Evolutionary conservation across 148 eudicot genomes (phyloP), one percentile per base, ranked within the genome.

Genomic region (Pharnaceum exiguum): DNA sequence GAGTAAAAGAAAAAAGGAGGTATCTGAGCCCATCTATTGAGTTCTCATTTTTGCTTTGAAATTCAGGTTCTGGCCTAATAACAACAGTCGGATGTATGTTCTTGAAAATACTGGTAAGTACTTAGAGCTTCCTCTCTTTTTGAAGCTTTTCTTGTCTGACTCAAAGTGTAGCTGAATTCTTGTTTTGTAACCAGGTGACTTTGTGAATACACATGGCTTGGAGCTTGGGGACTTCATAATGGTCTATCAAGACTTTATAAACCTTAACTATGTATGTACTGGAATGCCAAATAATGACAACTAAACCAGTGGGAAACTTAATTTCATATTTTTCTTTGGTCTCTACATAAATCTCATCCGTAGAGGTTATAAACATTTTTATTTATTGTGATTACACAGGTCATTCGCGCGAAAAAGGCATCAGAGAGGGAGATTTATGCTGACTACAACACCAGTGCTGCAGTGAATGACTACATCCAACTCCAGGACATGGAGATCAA

Each of bases 11-110:
- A n/a, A n/a, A n/a, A n/a, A n/a, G n/a, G n/a, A n/a, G n/a, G n/a
- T n/a, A n/a, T n/a, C n/a, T n/a, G n/a, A n/a, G n/a, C n/a, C n/a
- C n/a, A n/a, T n/a, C n/a, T n/a, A n/a, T n/a, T n/a, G n/a, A 21
- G 23, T 19, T 21, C 35, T 13, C 25, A 26, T 29, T 45, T 31
- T 44, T 61, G 48, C 63, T 17, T 58, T 47, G 25, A 10, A n/a
- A 33, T 46, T 46, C 75, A 86, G 97, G 65, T 91, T 60, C 30
- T 91, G 96, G 97, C 96, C 94, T 15, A 91, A 91, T 39, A 91
- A 91, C 67, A 85, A 74, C 71, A 91, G 97, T 51, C 65, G 97
- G 17, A 91, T 91, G 97, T 91, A 91, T 66, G 89, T 91, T 10
- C 83, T 87, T 2, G 96, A 91, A 66, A 80, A 79, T 46, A 91